Percentiles rank a stretch among this genome's conserved stretches.
Evolutionary conservation across 1,284 basidiomycete genomes (phyloP).

Genomic region (Hymenochaete sp.): DNA sequence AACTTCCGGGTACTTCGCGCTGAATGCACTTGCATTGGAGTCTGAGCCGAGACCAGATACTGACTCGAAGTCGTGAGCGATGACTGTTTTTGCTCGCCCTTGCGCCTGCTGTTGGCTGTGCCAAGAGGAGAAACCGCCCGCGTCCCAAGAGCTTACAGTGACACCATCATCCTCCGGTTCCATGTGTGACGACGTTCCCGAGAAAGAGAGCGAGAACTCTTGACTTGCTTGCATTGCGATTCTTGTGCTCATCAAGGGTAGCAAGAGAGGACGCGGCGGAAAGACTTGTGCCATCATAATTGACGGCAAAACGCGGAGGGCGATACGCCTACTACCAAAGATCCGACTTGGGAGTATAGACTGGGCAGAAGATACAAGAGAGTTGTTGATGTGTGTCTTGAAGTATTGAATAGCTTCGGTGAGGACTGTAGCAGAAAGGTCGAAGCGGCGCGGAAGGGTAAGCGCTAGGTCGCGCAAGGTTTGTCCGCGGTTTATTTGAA

Average conservation of each 20-base stretch:
- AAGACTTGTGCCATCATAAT: constrained; percentile 82
- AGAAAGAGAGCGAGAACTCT: constrained; percentile 42
- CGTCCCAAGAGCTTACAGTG: constrained; percentile 63
- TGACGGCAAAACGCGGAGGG: constrained; percentile 69
- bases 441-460: no score
- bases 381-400: constrained; percentile 59
- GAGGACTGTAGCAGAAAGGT: constrained; percentile 67
- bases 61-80: constrained; percentile 18
- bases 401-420: constrained; percentile 83
- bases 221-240: constrained; percentile 48
- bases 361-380: no score
- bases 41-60: constrained; percentile 11
- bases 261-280: constrained; percentile 77
- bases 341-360: constrained; percentile 65
- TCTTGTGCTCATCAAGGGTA: constrained; percentile 63
- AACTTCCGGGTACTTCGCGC: no score
- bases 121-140: constrained; percentile 24
- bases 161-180: constrained; percentile 60
- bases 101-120: no score
- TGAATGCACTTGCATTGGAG: constrained; percentile 17
- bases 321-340: constrained; percentile 60
- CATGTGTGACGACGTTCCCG: constrained; percentile 25
- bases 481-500: no score
- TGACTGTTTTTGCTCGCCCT: neutral
- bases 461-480: no score